phyloP scores from a whole-genome alignment of 495 filamentous ascomycete genomes.

The Daldinia decipiens region DNA sequence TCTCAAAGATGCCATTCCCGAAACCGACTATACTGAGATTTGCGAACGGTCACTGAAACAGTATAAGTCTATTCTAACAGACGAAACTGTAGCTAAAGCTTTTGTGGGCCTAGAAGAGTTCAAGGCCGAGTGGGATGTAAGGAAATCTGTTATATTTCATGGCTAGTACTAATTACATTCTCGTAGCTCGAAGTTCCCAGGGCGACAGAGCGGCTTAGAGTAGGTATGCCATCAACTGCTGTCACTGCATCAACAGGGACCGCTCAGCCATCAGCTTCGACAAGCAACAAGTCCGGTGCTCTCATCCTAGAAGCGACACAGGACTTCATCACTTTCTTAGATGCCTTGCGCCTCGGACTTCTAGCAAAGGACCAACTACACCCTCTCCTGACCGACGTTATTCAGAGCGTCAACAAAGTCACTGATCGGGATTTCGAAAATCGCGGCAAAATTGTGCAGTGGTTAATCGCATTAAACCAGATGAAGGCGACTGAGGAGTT shows the following conservation, averaged over 20 bases:
- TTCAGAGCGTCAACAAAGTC: conserved; percentile 95
- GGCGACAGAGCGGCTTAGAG: conserved; percentile 89
- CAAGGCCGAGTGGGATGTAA: conserved; percentile 89
- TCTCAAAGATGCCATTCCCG: conserved; percentile 92
- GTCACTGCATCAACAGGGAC: conserved; percentile 62
- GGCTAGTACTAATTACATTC: conserved; percentile 23
- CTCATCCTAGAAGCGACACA: conserved; percentile 89
- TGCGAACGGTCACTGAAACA: conserved; percentile 94
- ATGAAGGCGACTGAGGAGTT: conserved; percentile 96
- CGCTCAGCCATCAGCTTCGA: conserved; percentile 56
- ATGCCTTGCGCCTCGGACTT: conserved; percentile 88
- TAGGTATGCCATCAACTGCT: conserved; percentile 79
- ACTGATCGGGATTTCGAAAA: conserved; percentile 93
- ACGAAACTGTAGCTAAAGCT: conserved; percentile 81
- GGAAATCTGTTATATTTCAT: conserved; percentile 43
- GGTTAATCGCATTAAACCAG: conserved; percentile 96
- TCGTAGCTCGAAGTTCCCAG: conserved; percentile 89
- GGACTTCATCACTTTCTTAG: conserved; percentile 97
- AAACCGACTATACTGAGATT: conserved; percentile 93
- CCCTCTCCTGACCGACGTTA: conserved; percentile 90
- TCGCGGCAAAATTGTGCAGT: conserved; percentile 95
- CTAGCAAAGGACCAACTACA: conserved; percentile 95
- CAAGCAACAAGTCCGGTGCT: conserved; percentile 71
- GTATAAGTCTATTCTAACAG: conserved; percentile 91
- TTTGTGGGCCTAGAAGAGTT: conserved; percentile 95